Conservation (phyloP, 2,329 filamentous ascomycete genomes). For the Juglanconis oblonga region DNA sequence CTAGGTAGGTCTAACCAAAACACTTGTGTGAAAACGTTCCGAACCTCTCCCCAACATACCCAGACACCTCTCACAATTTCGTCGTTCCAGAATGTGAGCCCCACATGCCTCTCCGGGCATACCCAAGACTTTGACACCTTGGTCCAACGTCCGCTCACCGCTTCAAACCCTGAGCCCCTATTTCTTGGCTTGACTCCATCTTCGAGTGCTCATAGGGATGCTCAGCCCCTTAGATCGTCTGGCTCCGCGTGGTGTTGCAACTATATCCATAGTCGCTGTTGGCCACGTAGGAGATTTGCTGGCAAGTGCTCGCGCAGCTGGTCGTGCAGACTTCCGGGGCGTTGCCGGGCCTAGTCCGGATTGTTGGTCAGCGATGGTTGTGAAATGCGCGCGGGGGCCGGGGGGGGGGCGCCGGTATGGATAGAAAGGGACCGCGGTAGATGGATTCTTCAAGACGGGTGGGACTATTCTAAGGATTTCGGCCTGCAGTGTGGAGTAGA, state of each 20-base stretch:
- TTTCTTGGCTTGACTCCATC: background rate
- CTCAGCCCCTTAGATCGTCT: background rate
- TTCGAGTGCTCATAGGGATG: background rate
- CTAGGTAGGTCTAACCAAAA: too few species aligned
- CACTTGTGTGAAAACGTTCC: too few species aligned
- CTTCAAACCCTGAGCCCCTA: too few species aligned
- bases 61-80: too few species aligned
- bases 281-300: constrained; percentile 4
- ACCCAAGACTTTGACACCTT: too few species aligned
- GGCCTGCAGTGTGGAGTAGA: background rate
- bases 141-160: too few species aligned
- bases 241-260: constrained; percentile 8
- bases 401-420: too few species aligned
- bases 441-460: background rate
- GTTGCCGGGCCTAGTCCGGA: background rate
- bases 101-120: too few species aligned
- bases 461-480: background rate
- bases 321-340: background rate
- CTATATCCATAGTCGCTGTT: constrained; percentile 13
- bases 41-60: too few species aligned
- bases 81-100: too few species aligned
- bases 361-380: background rate
- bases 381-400: background rate
- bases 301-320: constrained; percentile 8
- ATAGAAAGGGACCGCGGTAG: background rate